A percentile compares a stretch with the other conserved stretches of the same genome.
phyloP scores from a whole-genome alignment of 225 moss, liverwort and hornwort genomes.

The Bryum argenteum region DNA sequence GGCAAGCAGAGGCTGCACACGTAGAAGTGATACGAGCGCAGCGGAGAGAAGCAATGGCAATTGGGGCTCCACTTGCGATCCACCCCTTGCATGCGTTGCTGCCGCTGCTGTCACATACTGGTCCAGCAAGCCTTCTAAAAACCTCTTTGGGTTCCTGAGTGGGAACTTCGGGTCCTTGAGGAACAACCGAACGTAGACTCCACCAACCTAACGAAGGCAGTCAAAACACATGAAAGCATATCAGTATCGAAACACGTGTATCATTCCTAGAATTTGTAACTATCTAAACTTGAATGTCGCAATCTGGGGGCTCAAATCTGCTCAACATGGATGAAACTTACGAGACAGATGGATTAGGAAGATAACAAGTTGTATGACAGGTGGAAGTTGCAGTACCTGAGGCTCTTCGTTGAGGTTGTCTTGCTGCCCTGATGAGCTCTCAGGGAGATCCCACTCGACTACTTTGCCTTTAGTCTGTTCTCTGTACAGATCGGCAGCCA shows the following conservation, averaged over 20 bases:
- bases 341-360: too few species aligned
- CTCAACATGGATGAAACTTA: too few species aligned
- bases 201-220: slow-evolving; percentile 67
- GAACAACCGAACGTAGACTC: slow-evolving; percentile 90
- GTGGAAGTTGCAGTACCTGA: slow-evolving; percentile 52
- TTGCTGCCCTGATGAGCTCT: slow-evolving; percentile 75
- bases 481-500: slow-evolving; percentile 78
- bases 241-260: too few species aligned
- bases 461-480: slow-evolving; percentile 92
- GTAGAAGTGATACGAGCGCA: slow-evolving; percentile 84
- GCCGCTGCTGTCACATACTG: slow-evolving; percentile 92
- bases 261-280: too few species aligned
- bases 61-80: slow-evolving; percentile 63
- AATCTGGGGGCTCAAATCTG: too few species aligned
- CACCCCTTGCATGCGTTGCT: slow-evolving; percentile 71
- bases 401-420: slow-evolving; percentile 78
- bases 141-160: slow-evolving; percentile 87
- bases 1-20: slow-evolving; percentile 88
- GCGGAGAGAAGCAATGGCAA: slow-evolving; percentile 88
- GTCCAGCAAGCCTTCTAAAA: slow-evolving; percentile 86
- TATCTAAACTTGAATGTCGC: too few species aligned
- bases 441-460: slow-evolving; percentile 95
- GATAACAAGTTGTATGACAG: too few species aligned
- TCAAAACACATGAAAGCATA: background rate
- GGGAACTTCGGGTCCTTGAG: slow-evolving; percentile 94